Evolutionary conservation across 148 eudicot genomes (phyloP).

Genomic region (Cornus controversa): DNA sequence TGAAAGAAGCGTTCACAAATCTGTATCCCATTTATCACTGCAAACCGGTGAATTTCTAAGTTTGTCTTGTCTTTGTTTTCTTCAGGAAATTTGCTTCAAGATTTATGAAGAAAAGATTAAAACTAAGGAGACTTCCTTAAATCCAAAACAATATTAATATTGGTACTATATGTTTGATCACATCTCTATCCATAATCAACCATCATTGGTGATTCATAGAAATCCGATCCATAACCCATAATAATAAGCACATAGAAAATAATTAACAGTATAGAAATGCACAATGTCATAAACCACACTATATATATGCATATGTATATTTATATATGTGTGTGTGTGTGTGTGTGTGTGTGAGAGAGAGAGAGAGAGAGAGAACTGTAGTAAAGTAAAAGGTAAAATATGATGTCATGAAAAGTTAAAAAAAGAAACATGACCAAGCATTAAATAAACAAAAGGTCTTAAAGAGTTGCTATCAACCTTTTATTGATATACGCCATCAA

Average conservation of each 20-base stretch:
- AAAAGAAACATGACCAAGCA: background rate
- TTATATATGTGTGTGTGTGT: no score
- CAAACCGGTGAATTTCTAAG: background rate
- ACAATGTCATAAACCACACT: background rate
- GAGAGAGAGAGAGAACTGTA: background rate
- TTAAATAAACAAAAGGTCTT: background rate
- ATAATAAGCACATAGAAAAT: background rate
- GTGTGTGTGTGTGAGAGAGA: no score
- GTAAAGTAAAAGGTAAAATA: background rate
- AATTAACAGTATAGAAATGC: background rate
- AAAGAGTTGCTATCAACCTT: constrained; percentile 42
- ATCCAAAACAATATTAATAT: background rate
- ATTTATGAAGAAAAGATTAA: no score
- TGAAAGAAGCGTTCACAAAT: background rate
- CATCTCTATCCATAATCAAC: background rate
- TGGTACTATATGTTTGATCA: background rate
- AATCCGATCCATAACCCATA: no score
- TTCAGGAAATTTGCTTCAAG: background rate
- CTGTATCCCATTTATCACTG: background rate
- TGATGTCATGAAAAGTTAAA: background rate
- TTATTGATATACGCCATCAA: constrained; percentile 81
- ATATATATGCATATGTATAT: no score
- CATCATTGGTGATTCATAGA: background rate
- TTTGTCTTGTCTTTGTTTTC: background rate
- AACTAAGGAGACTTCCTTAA: background rate